A percentile compares a stretch with the other conserved stretches of the same genome.
Conservation (phyloP, 306 rosid genomes). For the Cicer pinnatifidum region DNA sequence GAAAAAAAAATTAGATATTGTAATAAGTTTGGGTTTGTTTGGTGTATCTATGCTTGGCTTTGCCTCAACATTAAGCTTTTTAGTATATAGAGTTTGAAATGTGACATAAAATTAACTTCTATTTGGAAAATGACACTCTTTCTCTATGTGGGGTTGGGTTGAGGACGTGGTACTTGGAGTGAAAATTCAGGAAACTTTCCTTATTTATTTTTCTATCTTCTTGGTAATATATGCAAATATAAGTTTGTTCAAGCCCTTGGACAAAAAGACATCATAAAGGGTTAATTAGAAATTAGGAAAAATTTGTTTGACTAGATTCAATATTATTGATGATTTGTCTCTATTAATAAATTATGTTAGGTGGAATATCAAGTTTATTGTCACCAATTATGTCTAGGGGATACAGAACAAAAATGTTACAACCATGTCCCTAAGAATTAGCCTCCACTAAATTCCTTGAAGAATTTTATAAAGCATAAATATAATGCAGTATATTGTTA, state of each 20-base stretch:
- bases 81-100: conserved; percentile 53
- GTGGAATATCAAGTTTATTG: conserved; percentile 36
- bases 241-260: conserved; percentile 27
- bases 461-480: background rate
- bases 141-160: conserved; percentile 52
- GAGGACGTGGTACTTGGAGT: conserved; percentile 74
- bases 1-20: background rate
- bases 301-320: conserved; percentile 48
- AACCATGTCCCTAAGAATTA: conserved; percentile 16
- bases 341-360: conserved; percentile 36
- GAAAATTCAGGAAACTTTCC: conserved; percentile 62
- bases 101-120: conserved; percentile 67
- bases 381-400: background rate
- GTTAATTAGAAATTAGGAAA: conserved; percentile 37
- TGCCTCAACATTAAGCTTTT: conserved; percentile 80
- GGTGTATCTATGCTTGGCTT: conserved; percentile 78
- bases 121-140: conserved; percentile 67
- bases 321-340: conserved; percentile 31
- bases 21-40: conserved; percentile 46
- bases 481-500: background rate
- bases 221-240: conserved; percentile 36
- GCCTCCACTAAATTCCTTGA: conserved; percentile 14
- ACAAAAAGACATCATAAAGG: conserved; percentile 18
- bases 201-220: conserved; percentile 44
- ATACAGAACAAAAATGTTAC: conserved; percentile 13